Conservation (phyloP, 169 alveolate species). For the Plasmodium coatneyi region DNA sequence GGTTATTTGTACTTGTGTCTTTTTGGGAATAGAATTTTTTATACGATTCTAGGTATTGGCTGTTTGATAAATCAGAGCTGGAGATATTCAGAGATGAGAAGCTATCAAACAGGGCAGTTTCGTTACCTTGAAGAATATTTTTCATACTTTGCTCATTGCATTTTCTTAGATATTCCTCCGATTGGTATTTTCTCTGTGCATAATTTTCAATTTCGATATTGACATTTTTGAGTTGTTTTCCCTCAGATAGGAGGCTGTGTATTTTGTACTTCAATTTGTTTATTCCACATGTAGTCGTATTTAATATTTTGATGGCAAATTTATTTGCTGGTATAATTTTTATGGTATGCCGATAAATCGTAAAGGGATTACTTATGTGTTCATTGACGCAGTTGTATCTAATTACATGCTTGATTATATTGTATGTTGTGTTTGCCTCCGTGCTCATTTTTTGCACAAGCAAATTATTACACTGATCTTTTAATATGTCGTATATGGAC, state of each 20-base stretch:
- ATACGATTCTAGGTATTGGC: not conserved
- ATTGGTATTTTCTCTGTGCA: not conserved
- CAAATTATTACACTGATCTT: conserved; percentile 10
- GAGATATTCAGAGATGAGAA: not conserved
- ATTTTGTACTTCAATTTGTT: conserved; percentile 76
- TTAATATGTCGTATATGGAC: conserved; percentile 44
- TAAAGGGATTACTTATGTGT: conserved; percentile 45
- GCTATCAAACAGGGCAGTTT: not conserved
- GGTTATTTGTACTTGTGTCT: not conserved
- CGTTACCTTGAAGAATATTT: conserved; percentile 1
- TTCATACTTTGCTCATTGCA: not conserved
- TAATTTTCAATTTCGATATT: conserved; percentile 73
- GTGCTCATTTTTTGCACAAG: not conserved
- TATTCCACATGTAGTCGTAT: conserved; percentile 65
- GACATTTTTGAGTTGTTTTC: conserved; percentile 75
- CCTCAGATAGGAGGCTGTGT: conserved; percentile 80
- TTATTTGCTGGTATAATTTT: conserved; percentile 28
- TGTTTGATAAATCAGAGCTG: not conserved
- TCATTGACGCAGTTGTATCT: conserved; percentile 40
- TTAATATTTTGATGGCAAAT: conserved; percentile 79
- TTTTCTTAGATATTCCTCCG: not conserved
- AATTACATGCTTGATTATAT: conserved; percentile 43
- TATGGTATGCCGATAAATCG: conserved; percentile 33
- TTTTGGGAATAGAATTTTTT: not conserved
- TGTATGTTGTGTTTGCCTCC: conserved; percentile 20